Conservation (phyloP, 352 stramenopile species). For the Globisporangium yorkense region DNA sequence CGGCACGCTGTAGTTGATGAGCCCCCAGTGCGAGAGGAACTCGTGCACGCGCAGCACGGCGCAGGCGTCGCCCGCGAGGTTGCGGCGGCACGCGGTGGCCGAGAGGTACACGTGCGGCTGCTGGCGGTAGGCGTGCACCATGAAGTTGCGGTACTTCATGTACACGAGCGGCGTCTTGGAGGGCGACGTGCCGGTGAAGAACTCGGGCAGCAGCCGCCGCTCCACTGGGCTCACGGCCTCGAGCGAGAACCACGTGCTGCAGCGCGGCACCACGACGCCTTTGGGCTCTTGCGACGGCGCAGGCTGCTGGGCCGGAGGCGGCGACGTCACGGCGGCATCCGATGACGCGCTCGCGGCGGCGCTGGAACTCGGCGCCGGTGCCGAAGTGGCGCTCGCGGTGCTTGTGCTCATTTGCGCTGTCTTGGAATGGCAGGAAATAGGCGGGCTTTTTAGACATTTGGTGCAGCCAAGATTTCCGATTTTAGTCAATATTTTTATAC, state of each 20-base stretch:
- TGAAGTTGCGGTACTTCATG: constrained; percentile 86
- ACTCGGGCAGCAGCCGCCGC: constrained; percentile 81
- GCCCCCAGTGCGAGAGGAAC: constrained; percentile 80
- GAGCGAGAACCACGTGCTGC: constrained; percentile 74
- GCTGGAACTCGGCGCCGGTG: too few species aligned
- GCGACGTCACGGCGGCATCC: neutral
- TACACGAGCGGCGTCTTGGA: constrained; percentile 62
- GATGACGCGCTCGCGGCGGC: too few species aligned
- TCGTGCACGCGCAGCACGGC: constrained; percentile 83
- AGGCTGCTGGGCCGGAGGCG: constrained; percentile 5
- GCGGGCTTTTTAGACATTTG: too few species aligned
- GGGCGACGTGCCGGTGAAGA: constrained; percentile 41
- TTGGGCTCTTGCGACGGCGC: constrained; percentile 12
- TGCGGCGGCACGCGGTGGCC: constrained; percentile 76
- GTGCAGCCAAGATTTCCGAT: too few species aligned
- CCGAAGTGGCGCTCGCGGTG: too few species aligned
- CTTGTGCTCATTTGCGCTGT: too few species aligned
- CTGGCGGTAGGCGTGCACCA: constrained; percentile 75
- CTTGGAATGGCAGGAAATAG: too few species aligned
- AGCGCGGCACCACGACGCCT: constrained; percentile 53
- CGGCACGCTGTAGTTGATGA: constrained; percentile 84
- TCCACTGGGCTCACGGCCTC: constrained; percentile 75
- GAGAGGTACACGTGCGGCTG: constrained; percentile 78
- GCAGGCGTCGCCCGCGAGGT: constrained; percentile 72
- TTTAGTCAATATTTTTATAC: too few species aligned